Evolutionary conservation across 1,139 yeast genomes (phyloP), one percentile per base, ranked within the genome.

Genomic region (Magnusiomyces ingens): DNA sequence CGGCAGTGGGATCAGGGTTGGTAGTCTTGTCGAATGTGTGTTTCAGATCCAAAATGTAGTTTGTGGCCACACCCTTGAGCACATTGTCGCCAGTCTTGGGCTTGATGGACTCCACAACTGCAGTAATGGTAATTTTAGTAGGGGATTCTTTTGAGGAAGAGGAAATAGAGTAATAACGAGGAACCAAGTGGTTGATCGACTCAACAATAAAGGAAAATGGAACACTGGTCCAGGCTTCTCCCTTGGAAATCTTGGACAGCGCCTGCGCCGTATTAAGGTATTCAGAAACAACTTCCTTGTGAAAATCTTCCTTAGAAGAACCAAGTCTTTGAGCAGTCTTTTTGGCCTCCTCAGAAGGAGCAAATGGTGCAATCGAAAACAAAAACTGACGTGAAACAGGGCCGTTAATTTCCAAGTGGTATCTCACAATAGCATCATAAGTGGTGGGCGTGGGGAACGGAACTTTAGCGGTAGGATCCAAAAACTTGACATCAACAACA

Each of bases 151-250:
- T 71, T 1, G 95, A 84, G 11, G 97, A 89, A 1, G 98, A 91
- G 2, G 98, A 91, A 62, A 93, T 93, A 21, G 99, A 93, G 71
- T 93, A 93, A 73, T 90, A 93, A 71, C 99, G 91, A 48, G 98
- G 96, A 67, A 86, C 94, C 63, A 93, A 75, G 64, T 83, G 89
- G 52, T 90, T 81, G 57, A 93, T 71, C 45, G 84, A 78, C 73
- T 93, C 99, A 62, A 91, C 76, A 51, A 93, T 72, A 66, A 90
- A 88, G 55, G 83, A 84, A 74, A 91, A 86, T 40, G 99, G 97
- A 51, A 93, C 88, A 13, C 73, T 68, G 21, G 69, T 60, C 98
- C 98, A 91, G 36, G 81, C 70, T 41, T 60, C 66, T 50, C 87
- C 90, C 15, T 73, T 64, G 22, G 96, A 86, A 54, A 91, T 68